Evolutionary conservation across 2,329 filamentous ascomycete species (phyloP), one percentile per base, ranked within the genome.

Genomic region (Penicillium sp.): DNA sequence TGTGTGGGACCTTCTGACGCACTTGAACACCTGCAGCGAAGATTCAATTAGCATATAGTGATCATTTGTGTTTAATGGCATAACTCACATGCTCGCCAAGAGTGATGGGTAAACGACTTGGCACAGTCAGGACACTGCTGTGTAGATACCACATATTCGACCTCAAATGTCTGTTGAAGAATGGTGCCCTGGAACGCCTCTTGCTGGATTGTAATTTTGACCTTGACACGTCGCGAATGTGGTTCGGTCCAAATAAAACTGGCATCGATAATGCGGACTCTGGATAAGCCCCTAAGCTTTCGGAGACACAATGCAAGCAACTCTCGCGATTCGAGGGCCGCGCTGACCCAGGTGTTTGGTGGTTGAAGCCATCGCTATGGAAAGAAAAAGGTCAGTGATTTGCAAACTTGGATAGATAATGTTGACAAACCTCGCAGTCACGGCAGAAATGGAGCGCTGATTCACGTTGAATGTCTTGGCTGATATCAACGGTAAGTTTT

Each of bases 221-320:
- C 87, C 76, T 92, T 95, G 62, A 97, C 83, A 71, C 94, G 82
- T 68, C 91, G 83, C 66, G 92, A 97, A 77, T 99, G 94, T 11
- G 94, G 93, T 74, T 99, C 94, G 1, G 94, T 99, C 94, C 94
- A 99, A 69, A 97, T 89, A 71, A 97, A 99, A 66, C 86, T 89
- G 47, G 94, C 94, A 71, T 99, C 94, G 67, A 97, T 92, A 67
- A 99, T 94, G 60, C 94, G 84, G 64, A 96, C 90, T 78, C 94
- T 96, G 71, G 87, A 85, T 61, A 99, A 77, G 28, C 92, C 92
- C 62, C 89, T 82, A 61, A 99, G 77, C 74, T 94, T 95, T 70
- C 91, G 87, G 63, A 99, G 80, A 74, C 94, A 99, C 47, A 99
- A 78, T 5, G 94, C 92, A 53, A 99, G 82, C 57, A 99, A 81